Evolutionary conservation across 148 eudicot species (phyloP), one percentile per base, ranked within the genome.

Genomic region (Rheum nobile): DNA sequence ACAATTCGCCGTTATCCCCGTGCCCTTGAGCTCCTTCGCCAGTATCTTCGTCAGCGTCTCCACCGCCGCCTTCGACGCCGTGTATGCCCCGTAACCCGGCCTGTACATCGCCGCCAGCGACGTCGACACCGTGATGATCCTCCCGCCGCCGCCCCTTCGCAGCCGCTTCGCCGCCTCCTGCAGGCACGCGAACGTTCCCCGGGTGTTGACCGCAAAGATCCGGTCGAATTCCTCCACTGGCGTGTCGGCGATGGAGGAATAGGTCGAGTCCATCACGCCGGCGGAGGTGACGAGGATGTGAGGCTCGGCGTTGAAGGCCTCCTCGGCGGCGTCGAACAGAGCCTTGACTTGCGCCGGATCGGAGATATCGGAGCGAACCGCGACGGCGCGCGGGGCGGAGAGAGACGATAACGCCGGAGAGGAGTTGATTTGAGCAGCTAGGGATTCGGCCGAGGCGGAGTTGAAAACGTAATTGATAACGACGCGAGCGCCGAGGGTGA

Each of bases 401-500:
- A 65, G 70, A 17, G 70, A 65, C 0, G 70, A 34, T 38, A 32
- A 10, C 22, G 21, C 9, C 9, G 70, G 22, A 7, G 39, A 65
- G n/a, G 70, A 65, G 70, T 65, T 65, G 70, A 65, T 29, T 17
- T 32, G 21, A 14, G 70, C 39, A 2, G 70, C 70, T 32, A 65
- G 41, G 70, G 70, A 1, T 65, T 65, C 70, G 22, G 70, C 70
- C 22, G 38, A 22, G 55, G 78, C 67, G 13, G 67, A 24, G 10
- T 28, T 48, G 72, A 84, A 86, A 28, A 78, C 26, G 77, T 82
- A 86, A 47, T 82, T 86, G 77, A 86, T 75, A 11, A 86, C 83
- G n/a, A 87, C 65, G 14, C 83, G 85, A 8, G 90, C 90, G 19
- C 90, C 90, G 21, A 84, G 77, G 12, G 86, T 67, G 21, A 76